These are phyloP conservation scores for Penstemon newberryi DNA, from an alignment of 257 asterid genomes.

Conservation along the genomic window DNA sequence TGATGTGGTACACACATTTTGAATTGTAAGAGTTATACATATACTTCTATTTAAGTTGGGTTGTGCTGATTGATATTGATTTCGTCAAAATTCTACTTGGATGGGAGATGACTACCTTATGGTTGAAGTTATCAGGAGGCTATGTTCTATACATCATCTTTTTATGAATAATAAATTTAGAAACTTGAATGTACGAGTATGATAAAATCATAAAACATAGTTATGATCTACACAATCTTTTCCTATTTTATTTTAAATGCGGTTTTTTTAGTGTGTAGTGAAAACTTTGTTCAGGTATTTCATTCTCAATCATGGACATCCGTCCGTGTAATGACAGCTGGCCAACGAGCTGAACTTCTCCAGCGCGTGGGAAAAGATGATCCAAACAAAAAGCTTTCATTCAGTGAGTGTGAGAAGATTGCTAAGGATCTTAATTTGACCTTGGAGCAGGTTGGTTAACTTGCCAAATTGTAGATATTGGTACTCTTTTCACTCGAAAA, in stretches of 20 bases:
- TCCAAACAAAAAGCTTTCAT: conserved; percentile 64
- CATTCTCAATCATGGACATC: conserved; percentile 74
- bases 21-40: conserved; percentile 5
- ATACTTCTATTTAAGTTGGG: conserved; percentile 16
- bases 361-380: conserved; percentile 55
- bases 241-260: conserved; percentile 2
- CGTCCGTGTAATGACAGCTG: conserved; percentile 68
- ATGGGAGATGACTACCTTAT: conserved; percentile 19
- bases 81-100: not conserved
- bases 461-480: conserved; percentile 23
- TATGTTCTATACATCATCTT: conserved; percentile 16
- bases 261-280: conserved; percentile 25
- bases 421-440: conserved; percentile 84
- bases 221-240: conserved; percentile 11
- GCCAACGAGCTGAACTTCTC: conserved; percentile 72
- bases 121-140: conserved; percentile 20
- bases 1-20: not conserved
- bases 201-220: not conserved
- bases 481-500: not conserved
- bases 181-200: not conserved
- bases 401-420: conserved; percentile 67
- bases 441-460: conserved; percentile 75
- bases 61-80: conserved; percentile 12
- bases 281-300: conserved; percentile 54
- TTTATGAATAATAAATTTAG: conserved; percentile 17